Base-by-base conservation (phyloP, 768 basidiomycete genomes). In the Imleria badia region DNA sequence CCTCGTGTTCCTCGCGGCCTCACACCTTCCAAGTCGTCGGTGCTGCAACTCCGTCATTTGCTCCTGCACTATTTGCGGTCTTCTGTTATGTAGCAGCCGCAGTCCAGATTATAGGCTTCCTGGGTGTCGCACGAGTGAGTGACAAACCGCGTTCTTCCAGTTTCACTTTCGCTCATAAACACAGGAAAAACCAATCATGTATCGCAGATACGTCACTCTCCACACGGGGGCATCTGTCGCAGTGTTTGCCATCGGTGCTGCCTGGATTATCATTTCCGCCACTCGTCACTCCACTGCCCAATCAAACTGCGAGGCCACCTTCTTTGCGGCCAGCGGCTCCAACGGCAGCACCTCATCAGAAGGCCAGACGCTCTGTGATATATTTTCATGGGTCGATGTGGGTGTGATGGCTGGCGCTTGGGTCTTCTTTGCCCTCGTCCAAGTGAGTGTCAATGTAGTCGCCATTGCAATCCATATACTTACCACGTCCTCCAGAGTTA, bases 381-480 rank as follows among this genome's bases (percentile, higher is more conserved):
- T 97, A 51, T 96, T 98, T 66, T 79, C 93, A 6, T 97, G 94
- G 91, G 89, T 92, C 11, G 89, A 91, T 63, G 76, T 97, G 14
- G 95, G 95, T 35, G 74, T 98, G 52, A 95, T 98, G 93, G 88
- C 79, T 19, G 91, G 83, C 9, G 76, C 97, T 7, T 98, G 94
- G 91, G 71, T 89, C 11, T 65, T 97, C 15, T 76, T 97, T 26
- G 82, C 81, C n/a, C 75, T 87, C 56, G 74, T 90, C 34, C 93
- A 96, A 69, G 88, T 87, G 70, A 61, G 85, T 62, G 19, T 45
- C 22, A 8, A 26, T 3, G 19, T 22, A 1, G 31, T n/a, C n/a
- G 2, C 13, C 40, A 15, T 40, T 35, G 22, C 14, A 22, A 58
- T 49, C 14, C 23, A 14, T 22, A 12, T 45, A 7, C 45, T 64